Base-by-base conservation (phyloP, 1,139 yeast genomes). In the Blastobotrys malaysiensis region DNA sequence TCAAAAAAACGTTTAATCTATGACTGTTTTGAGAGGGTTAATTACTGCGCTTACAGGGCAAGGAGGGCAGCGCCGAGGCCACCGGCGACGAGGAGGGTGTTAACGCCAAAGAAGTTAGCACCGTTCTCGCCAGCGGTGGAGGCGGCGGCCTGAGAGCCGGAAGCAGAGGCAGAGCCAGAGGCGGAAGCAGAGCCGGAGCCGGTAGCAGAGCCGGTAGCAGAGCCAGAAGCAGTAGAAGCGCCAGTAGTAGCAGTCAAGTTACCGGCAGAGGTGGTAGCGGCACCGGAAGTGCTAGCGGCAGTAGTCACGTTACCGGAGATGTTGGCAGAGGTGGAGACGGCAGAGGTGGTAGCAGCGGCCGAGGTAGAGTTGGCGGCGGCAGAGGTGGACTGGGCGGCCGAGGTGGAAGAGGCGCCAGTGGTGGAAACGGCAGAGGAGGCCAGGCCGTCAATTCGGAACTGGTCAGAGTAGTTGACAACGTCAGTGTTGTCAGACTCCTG, bases 391-490 rank as follows among this genome's bases (percentile, higher is more conserved):
- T 50, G 19, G 46, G 59, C 55, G 43, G 59, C 50, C 27, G 60
- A 44, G 48, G 63, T 20, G 44, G 58, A 36, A 21, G 63, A 18
- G 46, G 55, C 48, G 50, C 46, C 45, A 47, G 64, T 58, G 20
- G 55, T 55, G 43, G 59, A 61, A 55, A 60, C 59, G 52, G 59
- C 57, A 45, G 65, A 36, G 16, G 62, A 26, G 43, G 59, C 19
- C 31, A 57, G 53, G 20, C 61, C 62, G 36, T 54, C 51, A 53
- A 72, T 68, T 47, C 62, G 52, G 63, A 72, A 69, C 58, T 57
- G 57, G 44, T 72, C 66, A 47, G 75, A 66, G 69, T 69, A 72
- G 68, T 71, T 72, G 59, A 65, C 56, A 27, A 59, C 67, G 53
- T 61, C 62, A 22, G 63, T 50, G 58, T 63, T 61, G 52, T 64